These are phyloP conservation scores for Sarocladium brachiariae DNA, from an alignment of 2,329 filamentous ascomycete genomes.

Conservation along the genomic window DNA sequence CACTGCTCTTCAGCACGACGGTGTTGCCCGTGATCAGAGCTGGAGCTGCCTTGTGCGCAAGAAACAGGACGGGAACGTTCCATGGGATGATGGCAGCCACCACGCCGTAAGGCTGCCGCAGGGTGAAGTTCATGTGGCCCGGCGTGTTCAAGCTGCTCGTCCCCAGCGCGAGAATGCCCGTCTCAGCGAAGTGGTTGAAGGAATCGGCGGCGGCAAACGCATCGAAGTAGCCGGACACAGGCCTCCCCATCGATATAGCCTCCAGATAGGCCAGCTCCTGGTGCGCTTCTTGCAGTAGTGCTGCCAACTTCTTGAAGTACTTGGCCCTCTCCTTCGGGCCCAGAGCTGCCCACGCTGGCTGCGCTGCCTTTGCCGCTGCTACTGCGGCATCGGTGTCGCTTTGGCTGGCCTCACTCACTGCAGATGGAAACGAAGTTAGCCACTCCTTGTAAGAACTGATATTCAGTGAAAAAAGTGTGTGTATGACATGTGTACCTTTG, in stretches of 20 bases:
- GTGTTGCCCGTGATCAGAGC: constrained; percentile 42
- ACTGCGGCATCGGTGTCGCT: constrained; percentile 42
- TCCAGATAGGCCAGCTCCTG: constrained; percentile 38
- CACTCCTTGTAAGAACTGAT: background rate
- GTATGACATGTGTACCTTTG: constrained; percentile 11
- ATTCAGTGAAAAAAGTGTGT: background rate
- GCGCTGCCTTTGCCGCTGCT: constrained; percentile 39
- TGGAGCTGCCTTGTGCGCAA: constrained; percentile 37
- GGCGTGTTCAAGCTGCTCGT: constrained; percentile 40
- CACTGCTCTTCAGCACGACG: constrained; percentile 45
- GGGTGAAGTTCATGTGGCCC: constrained; percentile 38
- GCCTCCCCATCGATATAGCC: constrained; percentile 37
- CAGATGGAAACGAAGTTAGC: background rate
- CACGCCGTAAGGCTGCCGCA: constrained; percentile 40
- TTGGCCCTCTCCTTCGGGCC: constrained; percentile 30
- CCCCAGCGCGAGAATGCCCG: constrained; percentile 22
- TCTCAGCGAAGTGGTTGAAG: constrained; percentile 36
- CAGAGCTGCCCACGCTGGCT: constrained; percentile 37
- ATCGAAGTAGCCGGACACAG: constrained; percentile 32
- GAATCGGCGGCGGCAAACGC: constrained; percentile 24
- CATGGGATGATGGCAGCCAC: constrained; percentile 52
- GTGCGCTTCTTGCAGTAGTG: constrained; percentile 32
- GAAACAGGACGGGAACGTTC: constrained; percentile 40
- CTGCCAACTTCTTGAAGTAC: constrained; percentile 38
- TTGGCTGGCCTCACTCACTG: constrained; percentile 34